A percentile compares a stretch with the other conserved stretches of the same genome.
phyloP scores from a whole-genome alignment of 768 basidiomycete species.

The Daedaleopsis sinensis region DNA sequence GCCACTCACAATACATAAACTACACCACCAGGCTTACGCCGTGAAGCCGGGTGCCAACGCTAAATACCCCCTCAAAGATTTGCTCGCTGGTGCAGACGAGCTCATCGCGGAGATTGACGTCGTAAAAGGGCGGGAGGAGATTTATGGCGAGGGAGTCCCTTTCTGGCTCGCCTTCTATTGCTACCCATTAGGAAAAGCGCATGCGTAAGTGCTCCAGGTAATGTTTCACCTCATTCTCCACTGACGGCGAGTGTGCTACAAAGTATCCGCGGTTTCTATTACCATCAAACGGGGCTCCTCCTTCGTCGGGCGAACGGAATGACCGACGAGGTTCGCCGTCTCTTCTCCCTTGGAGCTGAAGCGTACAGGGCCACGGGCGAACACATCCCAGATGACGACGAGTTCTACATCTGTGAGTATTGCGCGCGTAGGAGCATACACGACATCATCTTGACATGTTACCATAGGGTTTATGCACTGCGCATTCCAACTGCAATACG shows the following conservation, averaged over 20 bases:
- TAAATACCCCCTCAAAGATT: background rate
- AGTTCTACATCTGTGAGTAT: slow-evolving; percentile 5
- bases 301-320: background rate
- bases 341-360: slow-evolving; percentile 1
- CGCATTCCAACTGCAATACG: slow-evolving; percentile 6
- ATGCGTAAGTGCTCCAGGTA: background rate
- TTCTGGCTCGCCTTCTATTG: slow-evolving; percentile 1
- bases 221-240: background rate
- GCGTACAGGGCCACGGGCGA: slow-evolving; percentile 9
- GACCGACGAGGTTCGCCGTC: background rate
- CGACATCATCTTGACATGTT: background rate
- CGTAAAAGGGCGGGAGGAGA: background rate
- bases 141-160: background rate
- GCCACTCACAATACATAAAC: no score
- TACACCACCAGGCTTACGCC: background rate
- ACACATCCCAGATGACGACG: slow-evolving; percentile 20
- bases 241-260: no score
- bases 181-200: slow-evolving; percentile 6
- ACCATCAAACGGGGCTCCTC: slow-evolving; percentile 8
- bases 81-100: slow-evolving; percentile 7
- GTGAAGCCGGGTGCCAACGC: background rate
- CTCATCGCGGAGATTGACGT: background rate
- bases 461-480: slow-evolving; percentile 15
- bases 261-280: slow-evolving; percentile 20
- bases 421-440: background rate